A percentile compares a stretch with the other conserved stretches of the same genome.
These are phyloP conservation scores for Mycena alexandri DNA, from an alignment of 768 basidiomycete species.

Conservation along the genomic window DNA sequence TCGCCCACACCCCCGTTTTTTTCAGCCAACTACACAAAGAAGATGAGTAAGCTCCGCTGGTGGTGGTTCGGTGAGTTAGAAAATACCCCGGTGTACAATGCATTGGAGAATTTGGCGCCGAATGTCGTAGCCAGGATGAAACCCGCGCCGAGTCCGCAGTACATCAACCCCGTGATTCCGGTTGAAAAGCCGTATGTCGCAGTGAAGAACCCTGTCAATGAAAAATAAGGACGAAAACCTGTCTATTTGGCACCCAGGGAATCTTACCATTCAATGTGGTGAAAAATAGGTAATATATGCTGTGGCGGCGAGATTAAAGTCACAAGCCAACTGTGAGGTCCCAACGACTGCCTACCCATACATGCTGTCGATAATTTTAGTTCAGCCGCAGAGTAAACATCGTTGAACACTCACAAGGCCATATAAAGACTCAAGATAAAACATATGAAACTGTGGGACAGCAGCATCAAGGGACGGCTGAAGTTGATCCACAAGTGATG, in stretches of 20 bases:
- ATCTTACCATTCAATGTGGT: conserved; percentile 73
- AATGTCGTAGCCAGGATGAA: conserved; percentile 62
- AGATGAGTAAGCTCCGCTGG: conserved; percentile 2
- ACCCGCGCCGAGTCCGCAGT: conserved; percentile 68
- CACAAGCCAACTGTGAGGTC: background rate
- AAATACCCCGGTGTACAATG: conserved; percentile 62
- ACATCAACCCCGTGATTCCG: conserved; percentile 66
- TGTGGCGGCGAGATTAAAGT: conserved; percentile 39
- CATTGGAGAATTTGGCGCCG: conserved; percentile 62
- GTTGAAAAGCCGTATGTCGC: conserved; percentile 63
- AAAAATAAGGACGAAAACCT: background rate
- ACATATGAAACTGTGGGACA: conserved; percentile 74
- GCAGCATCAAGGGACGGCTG: conserved; percentile 67
- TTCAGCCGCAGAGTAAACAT: background rate
- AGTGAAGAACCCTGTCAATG: conserved; percentile 57
- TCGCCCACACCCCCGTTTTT: conserved; percentile 73
- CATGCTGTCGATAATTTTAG: conserved; percentile 52
- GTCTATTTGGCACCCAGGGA: background rate
- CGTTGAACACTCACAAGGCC: conserved; percentile 68
- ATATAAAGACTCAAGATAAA: conserved; percentile 78
- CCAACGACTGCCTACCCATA: conserved; percentile 58
- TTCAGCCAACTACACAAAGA: conserved; percentile 56
- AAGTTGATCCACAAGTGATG: conserved; percentile 72
- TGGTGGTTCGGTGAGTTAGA: background rate
- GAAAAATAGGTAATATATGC: conserved; percentile 82